phyloP scores from a whole-genome alignment of 106 monocot genomes.

The Narthecium ossifragum region DNA sequence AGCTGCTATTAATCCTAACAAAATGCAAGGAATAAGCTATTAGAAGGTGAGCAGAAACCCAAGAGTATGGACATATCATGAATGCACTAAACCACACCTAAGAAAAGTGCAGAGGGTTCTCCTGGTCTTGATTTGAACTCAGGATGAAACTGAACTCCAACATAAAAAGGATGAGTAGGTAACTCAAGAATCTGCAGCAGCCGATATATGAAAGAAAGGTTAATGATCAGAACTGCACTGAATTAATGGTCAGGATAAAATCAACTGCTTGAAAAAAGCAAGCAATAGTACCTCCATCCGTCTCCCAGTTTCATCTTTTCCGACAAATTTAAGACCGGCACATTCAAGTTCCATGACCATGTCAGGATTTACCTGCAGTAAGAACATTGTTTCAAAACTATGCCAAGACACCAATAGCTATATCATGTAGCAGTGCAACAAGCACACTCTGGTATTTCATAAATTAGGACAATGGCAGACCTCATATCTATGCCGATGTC shows the following conservation, averaged over 20 bases:
- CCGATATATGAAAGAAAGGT: neutral
- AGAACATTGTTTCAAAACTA: too few relatives aligned
- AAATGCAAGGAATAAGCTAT: neutral
- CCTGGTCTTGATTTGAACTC: constrained; percentile 95
- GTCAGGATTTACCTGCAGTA: constrained; percentile 78
- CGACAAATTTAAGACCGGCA: constrained; percentile 82
- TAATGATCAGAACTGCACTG: too few relatives aligned
- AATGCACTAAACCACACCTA: constrained; percentile 42
- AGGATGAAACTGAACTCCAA: constrained; percentile 97
- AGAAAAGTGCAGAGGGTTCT: constrained; percentile 80
- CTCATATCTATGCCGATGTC: constrained; percentile 97
- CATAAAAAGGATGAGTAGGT: constrained; percentile 75
- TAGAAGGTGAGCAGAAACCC: neutral
- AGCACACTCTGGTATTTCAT: too few relatives aligned
- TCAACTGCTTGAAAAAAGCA: too few relatives aligned
- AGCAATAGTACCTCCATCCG: constrained; percentile 85
- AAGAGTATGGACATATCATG: neutral
- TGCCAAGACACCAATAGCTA: neutral
- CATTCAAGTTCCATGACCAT: constrained; percentile 68
- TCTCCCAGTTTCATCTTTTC: constrained; percentile 77
- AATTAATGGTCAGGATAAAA: too few relatives aligned
- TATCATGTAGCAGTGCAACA: neutral
- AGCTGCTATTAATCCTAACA: constrained; percentile 69
- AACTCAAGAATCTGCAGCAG: constrained; percentile 80
- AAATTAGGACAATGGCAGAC: constrained; percentile 25